Evolutionary conservation across 768 basidiomycete species (phyloP).

Genomic region (Lactarius quietus): DNA sequence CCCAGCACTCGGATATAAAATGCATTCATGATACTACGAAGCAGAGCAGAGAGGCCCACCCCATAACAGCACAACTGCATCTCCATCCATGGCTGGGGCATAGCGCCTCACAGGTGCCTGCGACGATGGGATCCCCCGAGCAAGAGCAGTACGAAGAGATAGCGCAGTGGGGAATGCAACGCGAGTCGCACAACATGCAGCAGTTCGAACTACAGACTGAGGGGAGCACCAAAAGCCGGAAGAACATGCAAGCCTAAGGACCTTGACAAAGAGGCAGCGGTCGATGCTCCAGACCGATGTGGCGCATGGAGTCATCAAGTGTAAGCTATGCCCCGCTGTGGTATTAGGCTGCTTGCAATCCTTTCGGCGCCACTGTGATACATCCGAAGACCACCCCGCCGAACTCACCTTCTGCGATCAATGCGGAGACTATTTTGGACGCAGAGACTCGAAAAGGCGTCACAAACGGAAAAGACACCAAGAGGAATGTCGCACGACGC

Average conservation of each 20-base stretch:
- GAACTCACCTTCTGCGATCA: background rate
- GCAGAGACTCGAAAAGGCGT: background rate
- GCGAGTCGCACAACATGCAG: background rate
- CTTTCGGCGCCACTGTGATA: background rate
- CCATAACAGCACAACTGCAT: background rate
- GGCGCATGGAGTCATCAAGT: background rate
- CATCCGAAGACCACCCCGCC: background rate
- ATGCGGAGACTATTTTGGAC: background rate
- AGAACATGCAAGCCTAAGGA: background rate
- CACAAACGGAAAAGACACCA: background rate
- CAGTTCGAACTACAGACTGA: no score
- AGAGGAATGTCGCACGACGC: background rate
- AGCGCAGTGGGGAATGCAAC: background rate
- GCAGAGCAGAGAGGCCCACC: slow-evolving; percentile 7
- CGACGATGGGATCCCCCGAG: background rate
- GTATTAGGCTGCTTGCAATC: background rate
- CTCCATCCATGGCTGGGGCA: background rate
- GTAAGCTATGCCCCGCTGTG: background rate
- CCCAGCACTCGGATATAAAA: background rate
- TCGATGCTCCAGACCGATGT: background rate
- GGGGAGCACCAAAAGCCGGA: background rate
- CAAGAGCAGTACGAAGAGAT: background rate
- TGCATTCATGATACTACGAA: background rate
- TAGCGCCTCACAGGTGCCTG: background rate
- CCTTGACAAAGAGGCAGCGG: background rate